phyloP scores from a whole-genome alignment of 495 filamentous ascomycete genomes.

The Penicillium lagena region DNA sequence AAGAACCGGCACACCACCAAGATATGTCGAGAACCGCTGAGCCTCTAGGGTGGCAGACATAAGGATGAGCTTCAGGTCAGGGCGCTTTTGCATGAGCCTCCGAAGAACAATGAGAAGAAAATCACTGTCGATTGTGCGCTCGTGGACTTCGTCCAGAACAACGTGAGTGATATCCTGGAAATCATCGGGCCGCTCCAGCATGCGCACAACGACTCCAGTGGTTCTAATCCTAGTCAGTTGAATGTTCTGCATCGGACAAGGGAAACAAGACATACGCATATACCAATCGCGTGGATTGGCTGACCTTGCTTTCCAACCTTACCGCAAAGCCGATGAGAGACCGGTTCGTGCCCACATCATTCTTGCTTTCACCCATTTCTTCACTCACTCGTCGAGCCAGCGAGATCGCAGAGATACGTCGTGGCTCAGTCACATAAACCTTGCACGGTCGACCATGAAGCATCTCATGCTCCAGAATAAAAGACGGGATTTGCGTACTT shows the following conservation, averaged over 20 bases:
- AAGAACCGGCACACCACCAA: constrained; percentile 75
- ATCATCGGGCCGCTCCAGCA: constrained; percentile 83
- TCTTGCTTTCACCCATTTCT: constrained; percentile 79
- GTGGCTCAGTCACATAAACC: constrained; percentile 93
- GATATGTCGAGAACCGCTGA: constrained; percentile 80
- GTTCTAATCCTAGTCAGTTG: constrained; percentile 26
- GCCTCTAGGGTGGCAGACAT: constrained; percentile 98
- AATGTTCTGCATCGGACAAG: not conserved
- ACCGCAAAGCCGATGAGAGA: constrained; percentile 94
- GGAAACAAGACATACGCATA: constrained; percentile 54
- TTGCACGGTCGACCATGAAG: constrained; percentile 74
- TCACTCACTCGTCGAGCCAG: constrained; percentile 87
- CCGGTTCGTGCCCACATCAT: constrained; percentile 70
- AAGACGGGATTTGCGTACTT: constrained; percentile 92
- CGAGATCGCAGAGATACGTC: constrained; percentile 92
- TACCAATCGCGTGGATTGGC: constrained; percentile 70
- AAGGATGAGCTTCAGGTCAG: constrained; percentile 74
- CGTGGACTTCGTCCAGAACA: constrained; percentile 92
- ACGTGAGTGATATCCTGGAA: constrained; percentile 86
- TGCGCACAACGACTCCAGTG: constrained; percentile 89
- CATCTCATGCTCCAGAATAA: constrained; percentile 83
- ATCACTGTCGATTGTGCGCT: constrained; percentile 90
- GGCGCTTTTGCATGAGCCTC: constrained; percentile 64
- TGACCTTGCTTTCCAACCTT: constrained; percentile 80
- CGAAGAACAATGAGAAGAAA: constrained; percentile 88